Evolutionary conservation across 441 rosid genomes (phyloP), one percentile per base, ranked within the genome.

Genomic region (Populus tomentosa): DNA sequence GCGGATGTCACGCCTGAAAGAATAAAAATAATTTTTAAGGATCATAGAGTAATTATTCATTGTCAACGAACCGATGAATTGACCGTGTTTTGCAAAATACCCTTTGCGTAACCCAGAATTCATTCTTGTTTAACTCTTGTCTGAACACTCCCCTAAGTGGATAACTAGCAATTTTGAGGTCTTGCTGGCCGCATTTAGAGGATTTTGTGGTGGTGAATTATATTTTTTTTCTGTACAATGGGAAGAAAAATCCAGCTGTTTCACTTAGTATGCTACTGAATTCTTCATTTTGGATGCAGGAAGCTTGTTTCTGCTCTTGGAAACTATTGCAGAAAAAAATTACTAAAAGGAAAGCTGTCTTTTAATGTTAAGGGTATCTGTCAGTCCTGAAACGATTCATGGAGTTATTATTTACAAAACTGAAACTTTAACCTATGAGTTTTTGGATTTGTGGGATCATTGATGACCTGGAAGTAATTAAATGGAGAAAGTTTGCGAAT

Each of bases 401-500:
- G 32, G 38, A n/a, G 59, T 38, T 40, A 13, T 32, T n/a, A 66
- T 73, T 71, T 40, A 26, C 35, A 28, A 26, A 40, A 13, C 2
- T 66, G 53, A 24, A n/a, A 46, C 24, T 20, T 35, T n/a, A 63
- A 59, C 66, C 4, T 56, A 62, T 61, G 74, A 78, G 76, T 72
- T 56, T 73, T 42, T 21, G 53, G 70, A 71, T 50, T 33, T 65
- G 33, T 6, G 40, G 50, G 23, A 13, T 40, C 42, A 18, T 67
- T 76, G 69, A 28, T 72, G 75, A 67, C 63, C 74, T 71, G 75
- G 71, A 80, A 73, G 16, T 26, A 40, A 61, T 62, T 77, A 81
- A 71, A 94, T 93, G 97, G 96, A 92, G 82, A 87, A 89, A 87
- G 78, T 78, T 50, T 95, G 99, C 74, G 98, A 91, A 74, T 92